These are phyloP conservation scores for Trametes versicolor DNA, from an alignment of 1,284 basidiomycete species.

Conservation along the genomic window DNA sequence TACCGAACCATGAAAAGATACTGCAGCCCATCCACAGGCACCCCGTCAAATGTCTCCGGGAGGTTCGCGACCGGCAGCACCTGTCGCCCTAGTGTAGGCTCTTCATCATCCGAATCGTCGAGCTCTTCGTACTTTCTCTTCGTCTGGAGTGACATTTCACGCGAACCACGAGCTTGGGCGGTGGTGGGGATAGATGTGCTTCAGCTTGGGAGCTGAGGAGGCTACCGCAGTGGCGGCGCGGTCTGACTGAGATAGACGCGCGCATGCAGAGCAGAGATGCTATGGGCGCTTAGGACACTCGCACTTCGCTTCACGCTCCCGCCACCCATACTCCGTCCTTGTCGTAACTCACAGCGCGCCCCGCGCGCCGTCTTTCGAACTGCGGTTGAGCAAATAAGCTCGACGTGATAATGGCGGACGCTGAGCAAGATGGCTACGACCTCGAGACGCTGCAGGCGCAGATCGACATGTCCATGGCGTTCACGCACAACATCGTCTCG, in stretches of 20 bases:
- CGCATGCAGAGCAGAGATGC: slow-evolving; percentile 3
- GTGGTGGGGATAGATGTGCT: background rate
- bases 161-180: background rate
- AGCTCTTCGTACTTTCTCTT: slow-evolving; percentile 38
- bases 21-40: slow-evolving; percentile 78
- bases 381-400: background rate
- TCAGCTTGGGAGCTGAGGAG: background rate
- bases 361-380: background rate
- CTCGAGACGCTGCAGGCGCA: slow-evolving; percentile 75
- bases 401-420: slow-evolving; percentile 30
- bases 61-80: slow-evolving; percentile 80
- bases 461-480: slow-evolving; percentile 81
- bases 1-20: slow-evolving; percentile 86
- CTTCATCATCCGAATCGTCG: slow-evolving; percentile 44
- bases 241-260: background rate
- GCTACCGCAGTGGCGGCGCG: background rate
- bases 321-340: no score
- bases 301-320: no score
- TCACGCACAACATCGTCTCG: slow-evolving; percentile 72
- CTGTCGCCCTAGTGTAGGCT: slow-evolving; percentile 52
- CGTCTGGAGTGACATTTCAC: slow-evolving; percentile 18
- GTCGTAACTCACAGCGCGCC: background rate
- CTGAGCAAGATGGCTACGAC: slow-evolving; percentile 61
- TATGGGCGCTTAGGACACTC: slow-evolving; percentile 6
- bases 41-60: slow-evolving; percentile 68